These are phyloP conservation scores for Aspergillus pseudoglaucus DNA, from an alignment of 2,329 filamentous ascomycete species.

Conservation along the genomic window DNA sequence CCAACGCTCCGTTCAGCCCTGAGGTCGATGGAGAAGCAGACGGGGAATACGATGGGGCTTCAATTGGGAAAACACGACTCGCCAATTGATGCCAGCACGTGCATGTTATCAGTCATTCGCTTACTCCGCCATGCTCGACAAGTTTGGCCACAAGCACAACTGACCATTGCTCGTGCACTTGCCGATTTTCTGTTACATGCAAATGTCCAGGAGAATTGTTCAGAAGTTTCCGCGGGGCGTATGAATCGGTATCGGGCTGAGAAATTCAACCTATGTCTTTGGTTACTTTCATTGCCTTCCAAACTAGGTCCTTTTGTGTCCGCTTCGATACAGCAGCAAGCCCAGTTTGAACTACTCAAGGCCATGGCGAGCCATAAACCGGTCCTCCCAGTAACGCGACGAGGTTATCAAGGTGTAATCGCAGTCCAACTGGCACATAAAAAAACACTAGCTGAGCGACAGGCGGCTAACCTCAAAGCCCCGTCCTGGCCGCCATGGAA, in stretches of 20 bases:
- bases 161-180: conserved; percentile 36
- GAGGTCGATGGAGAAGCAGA: neutral
- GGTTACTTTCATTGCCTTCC: conserved; percentile 44
- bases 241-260: conserved; percentile 28
- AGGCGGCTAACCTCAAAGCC: conserved; percentile 55
- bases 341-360: conserved; percentile 51
- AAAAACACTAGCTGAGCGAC: conserved; percentile 50
- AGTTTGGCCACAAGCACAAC: conserved; percentile 43
- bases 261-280: conserved; percentile 46
- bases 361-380: conserved; percentile 52
- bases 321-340: conserved; percentile 46
- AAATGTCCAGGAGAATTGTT: conserved; percentile 1
- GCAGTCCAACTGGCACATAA: conserved; percentile 52
- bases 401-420: conserved; percentile 52
- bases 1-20: conserved; percentile 4
- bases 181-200: conserved; percentile 26
- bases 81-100: conserved; percentile 21
- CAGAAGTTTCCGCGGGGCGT: conserved; percentile 3
- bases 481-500: conserved; percentile 62
- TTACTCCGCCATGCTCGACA: conserved; percentile 47
- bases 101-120: conserved; percentile 39
- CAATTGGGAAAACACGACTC: conserved; percentile 4
- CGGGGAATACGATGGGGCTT: conserved; percentile 1
- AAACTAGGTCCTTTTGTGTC: conserved; percentile 45
- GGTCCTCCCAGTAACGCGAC: conserved; percentile 49